Evolutionary conservation across 176 grass and related monocot genomes (phyloP), one percentile per base, ranked within the genome.

Genomic region (Leersia perrieri): DNA sequence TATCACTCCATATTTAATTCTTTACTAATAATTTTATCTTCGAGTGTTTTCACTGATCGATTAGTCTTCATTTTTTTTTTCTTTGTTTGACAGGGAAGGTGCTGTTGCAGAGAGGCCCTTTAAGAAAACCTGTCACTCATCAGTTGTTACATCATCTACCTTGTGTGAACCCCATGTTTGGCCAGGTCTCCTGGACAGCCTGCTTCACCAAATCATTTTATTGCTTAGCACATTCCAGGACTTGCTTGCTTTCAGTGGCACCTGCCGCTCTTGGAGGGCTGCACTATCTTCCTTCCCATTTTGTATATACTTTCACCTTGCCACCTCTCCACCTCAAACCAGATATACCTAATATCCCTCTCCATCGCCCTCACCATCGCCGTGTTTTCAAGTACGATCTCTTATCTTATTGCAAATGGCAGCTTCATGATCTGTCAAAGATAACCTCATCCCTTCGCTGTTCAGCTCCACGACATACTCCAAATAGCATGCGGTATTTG

Each of bases 161-260:
- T 25, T 23, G 3, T 60, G 33, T 3, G 57, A 14, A 40, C 47
- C 66, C 39, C 26, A 83, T n/a, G 75, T 15, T 57, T 90, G 91
- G 88, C 77, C 79, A 33, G 75, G 76, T 65, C 85, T 88, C 38
- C 35, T 72, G 15, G 88, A 93, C 22, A 41, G 26, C 51, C 34
- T 93, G 8, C 82, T 93, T 72, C 63, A 83, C 32, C 61, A 81
- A 82, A 71, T 93, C 66, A 40, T 90, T 68, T 1, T 10, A 35
- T 82, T 84, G 62, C 58, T 93, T 66, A 83, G n/a, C 74, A 86
- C 88, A 76, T 87, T 88, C 22, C 85, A 73, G 60, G 91, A 90
- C 27, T 32, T 88, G 22, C 79, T 90, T 63, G 80, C 70, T 80
- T 84, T 88, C 7, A 45, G 42, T 14, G 22, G 40, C 57, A 87